These are phyloP conservation scores for Annulohypoxylon stygium DNA, from an alignment of 495 filamentous ascomycete species.

Conservation along the genomic window DNA sequence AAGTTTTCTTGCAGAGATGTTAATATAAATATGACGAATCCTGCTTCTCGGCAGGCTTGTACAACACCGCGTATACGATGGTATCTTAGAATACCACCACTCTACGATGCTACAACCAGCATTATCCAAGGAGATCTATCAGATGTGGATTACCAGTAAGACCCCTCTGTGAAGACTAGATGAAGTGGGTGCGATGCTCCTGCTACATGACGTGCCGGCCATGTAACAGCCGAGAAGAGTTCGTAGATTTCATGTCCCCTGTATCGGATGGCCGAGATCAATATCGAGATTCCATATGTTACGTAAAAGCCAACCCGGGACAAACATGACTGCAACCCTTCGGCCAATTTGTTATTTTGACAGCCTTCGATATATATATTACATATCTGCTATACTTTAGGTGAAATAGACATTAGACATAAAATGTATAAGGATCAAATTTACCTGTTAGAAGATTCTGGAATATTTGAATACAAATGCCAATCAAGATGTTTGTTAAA, in stretches of 20 bases:
- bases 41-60: conserved; percentile 25
- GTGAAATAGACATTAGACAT: not conserved
- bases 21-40: conserved; percentile 30
- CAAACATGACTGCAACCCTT: not conserved
- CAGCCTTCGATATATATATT: not conserved
- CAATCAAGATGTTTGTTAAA: too few species aligned
- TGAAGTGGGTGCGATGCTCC: conserved; percentile 42
- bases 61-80: conserved; percentile 14
- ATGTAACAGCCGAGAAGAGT: conserved; percentile 39
- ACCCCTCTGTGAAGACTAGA: not conserved
- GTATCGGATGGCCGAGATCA: conserved; percentile 28
- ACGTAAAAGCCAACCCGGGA: conserved; percentile 31
- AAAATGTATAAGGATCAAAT: not conserved
- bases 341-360: conserved; percentile 1
- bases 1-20: conserved; percentile 1
- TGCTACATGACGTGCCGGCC: conserved; percentile 40
- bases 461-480: too few species aligned
- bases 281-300: conserved; percentile 37
- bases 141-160: conserved; percentile 11
- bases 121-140: conserved; percentile 19
- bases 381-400: not conserved
- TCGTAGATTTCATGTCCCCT: not conserved
- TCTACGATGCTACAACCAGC: conserved; percentile 1
- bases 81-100: conserved; percentile 28
- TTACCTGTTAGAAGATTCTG: too few species aligned